A percentile compares a stretch with the other conserved stretches of the same genome.
These are phyloP conservation scores for Fusarium austroafricanum DNA, from an alignment of 2,329 filamentous ascomycete species.

Conservation along the genomic window DNA sequence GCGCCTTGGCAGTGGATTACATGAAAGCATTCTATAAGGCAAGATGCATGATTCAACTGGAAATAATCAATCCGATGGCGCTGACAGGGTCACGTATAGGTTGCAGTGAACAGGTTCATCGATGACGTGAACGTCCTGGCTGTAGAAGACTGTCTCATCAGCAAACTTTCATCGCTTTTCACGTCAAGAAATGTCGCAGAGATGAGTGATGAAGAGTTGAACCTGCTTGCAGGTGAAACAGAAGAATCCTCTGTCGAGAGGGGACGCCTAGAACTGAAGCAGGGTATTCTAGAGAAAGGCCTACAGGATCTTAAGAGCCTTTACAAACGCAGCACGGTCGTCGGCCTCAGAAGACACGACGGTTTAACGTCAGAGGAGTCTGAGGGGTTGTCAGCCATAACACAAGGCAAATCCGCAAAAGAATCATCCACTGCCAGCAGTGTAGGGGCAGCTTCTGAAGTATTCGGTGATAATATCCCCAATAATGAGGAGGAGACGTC, in stretches of 20 bases:
- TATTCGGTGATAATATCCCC: too few species aligned
- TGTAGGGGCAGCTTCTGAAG: background rate
- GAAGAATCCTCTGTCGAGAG: background rate
- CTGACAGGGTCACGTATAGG: background rate
- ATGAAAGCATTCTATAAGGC: slow-evolving; percentile 58
- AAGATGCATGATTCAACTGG: background rate
- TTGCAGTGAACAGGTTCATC: slow-evolving; percentile 24
- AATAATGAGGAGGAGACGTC: too few species aligned
- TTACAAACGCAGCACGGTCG: background rate
- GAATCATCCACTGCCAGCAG: background rate
- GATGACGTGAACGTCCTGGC: slow-evolving; percentile 10
- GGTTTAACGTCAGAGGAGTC: background rate
- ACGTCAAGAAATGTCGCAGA: background rate
- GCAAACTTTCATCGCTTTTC: slow-evolving; percentile 1
- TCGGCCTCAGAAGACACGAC: background rate
- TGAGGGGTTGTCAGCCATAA: background rate
- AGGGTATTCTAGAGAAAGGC: background rate
- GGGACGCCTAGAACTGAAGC: background rate
- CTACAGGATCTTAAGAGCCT: background rate
- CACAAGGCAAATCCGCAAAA: background rate
- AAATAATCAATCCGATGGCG: background rate
- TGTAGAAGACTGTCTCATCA: background rate
- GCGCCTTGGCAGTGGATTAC: slow-evolving; percentile 52
- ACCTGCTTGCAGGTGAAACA: background rate
- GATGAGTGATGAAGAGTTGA: background rate